These are phyloP conservation scores for Helicocarpus griseus DNA, from an alignment of 2,329 filamentous ascomycete species.

Conservation along the genomic window DNA sequence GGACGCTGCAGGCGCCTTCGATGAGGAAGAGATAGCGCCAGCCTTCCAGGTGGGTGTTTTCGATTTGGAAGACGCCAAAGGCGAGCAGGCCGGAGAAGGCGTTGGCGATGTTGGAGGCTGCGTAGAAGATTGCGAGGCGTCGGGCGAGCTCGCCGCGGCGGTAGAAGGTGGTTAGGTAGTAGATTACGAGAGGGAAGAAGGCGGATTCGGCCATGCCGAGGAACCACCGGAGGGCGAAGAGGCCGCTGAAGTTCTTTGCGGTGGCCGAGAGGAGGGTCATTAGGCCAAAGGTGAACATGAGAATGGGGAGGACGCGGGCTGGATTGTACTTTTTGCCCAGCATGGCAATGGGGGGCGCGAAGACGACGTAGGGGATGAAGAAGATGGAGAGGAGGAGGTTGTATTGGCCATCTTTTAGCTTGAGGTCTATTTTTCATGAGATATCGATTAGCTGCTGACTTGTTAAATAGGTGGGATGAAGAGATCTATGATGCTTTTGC, in stretches of 20 bases:
- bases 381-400: conserved; percentile 63
- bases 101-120: conserved; percentile 62
- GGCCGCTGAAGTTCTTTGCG: conserved; percentile 51
- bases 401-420: conserved; percentile 55
- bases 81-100: conserved; percentile 54
- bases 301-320: conserved; percentile 51
- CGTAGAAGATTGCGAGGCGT: conserved; percentile 65
- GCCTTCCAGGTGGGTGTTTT: conserved; percentile 36
- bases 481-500: not conserved
- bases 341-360: conserved; percentile 56
- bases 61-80: conserved; percentile 53
- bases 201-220: conserved; percentile 58
- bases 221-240: conserved; percentile 61
- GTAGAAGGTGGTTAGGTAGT: conserved; percentile 59
- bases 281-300: conserved; percentile 60
- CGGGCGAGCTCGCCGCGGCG: conserved; percentile 60
- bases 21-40: conserved; percentile 49
- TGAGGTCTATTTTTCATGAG: conserved; percentile 29
- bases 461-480: not conserved
- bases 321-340: conserved; percentile 60
- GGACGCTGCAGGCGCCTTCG: conserved; percentile 50
- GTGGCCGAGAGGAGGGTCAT: conserved; percentile 53
- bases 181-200: conserved; percentile 61
- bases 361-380: conserved; percentile 65
- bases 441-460: not conserved